Base-by-base conservation (phyloP, 2,329 filamentous ascomycete genomes). In the Arthroderma sp. region DNA sequence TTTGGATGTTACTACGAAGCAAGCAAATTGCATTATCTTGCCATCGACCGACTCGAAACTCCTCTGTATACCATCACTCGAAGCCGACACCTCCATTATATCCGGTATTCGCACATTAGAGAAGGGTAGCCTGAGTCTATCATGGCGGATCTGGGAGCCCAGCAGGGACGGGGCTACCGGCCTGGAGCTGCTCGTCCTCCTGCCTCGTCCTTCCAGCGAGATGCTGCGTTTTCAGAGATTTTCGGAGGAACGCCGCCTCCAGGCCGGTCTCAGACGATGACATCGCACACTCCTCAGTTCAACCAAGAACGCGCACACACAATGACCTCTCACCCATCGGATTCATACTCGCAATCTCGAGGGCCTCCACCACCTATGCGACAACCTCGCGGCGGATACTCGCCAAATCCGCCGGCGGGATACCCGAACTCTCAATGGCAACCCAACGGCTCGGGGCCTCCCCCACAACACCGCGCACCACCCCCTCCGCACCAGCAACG, bases 221-320 rank as follows among this genome's bases (percentile, higher is more conserved):
- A 98, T 81, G 88, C 89, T 64, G 93, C 91, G 63, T 98, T 94
- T 73, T 89, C 87, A 63, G 91, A 91, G 74, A 97, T 97, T 69
- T 98, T 97, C 71, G 93, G 91, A 65, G 84, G 84, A 63, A 81
- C 88, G 63, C 90, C 88, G 62, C 89, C 89, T 51, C 83, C 88
- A 49, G 91, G 91, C 59, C 86, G 93, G 71, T 94, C 91, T 58
- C 91, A 96, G 68, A 96, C 91, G 25, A 96, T 97, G 90, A 93
- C 85, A 62, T 90, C 87, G 57, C 85, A 89, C 62, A 80, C 85
- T 33, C 74, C 77, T 59, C 82, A 81, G 66, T 77, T 80, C 59
- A 76, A 78, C 55, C 76, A 77, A 55, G 87, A 87, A 64, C 83
- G 91, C 65, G 88, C 89, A 52, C 85, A 88, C 63, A 94, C 89